Conservation (phyloP, 352 stramenopile genomes). For the Pythium volutum region DNA sequence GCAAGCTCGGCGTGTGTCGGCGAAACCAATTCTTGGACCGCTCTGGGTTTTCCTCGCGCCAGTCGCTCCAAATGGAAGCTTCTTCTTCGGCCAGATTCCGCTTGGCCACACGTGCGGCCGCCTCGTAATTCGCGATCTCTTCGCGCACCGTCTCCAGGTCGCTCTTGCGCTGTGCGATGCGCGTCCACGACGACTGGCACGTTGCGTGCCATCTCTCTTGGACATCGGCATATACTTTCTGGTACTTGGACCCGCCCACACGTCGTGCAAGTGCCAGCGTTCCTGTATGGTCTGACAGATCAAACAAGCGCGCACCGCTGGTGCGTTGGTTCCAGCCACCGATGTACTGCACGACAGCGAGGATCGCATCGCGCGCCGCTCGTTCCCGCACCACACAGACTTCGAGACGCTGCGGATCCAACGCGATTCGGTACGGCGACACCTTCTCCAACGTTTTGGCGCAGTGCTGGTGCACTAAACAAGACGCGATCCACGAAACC, state of each 20-base stretch:
- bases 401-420: constrained; percentile 4
- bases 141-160: neutral
- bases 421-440: neutral
- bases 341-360: constrained; percentile 1
- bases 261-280: neutral
- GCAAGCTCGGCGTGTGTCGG: neutral
- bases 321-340: constrained; percentile 8
- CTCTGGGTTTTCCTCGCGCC: neutral
- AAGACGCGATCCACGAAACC: constrained; percentile 5
- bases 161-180: neutral
- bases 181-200: neutral
- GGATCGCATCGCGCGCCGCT: neutral
- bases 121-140: constrained; percentile 1
- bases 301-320: neutral
- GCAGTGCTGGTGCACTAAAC: neutral
- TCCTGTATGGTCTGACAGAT: neutral
- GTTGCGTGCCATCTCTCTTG: neutral
- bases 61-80: neutral
- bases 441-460: neutral
- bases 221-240: neutral
- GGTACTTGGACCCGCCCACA: neutral
- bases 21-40: neutral
- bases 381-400: constrained; percentile 6
- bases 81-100: neutral
- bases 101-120: neutral